A percentile compares a stretch with the other conserved stretches of the same genome.
These are phyloP conservation scores for Cucumis cinereus DNA, from an alignment of 306 rosid species.

Conservation along the genomic window DNA sequence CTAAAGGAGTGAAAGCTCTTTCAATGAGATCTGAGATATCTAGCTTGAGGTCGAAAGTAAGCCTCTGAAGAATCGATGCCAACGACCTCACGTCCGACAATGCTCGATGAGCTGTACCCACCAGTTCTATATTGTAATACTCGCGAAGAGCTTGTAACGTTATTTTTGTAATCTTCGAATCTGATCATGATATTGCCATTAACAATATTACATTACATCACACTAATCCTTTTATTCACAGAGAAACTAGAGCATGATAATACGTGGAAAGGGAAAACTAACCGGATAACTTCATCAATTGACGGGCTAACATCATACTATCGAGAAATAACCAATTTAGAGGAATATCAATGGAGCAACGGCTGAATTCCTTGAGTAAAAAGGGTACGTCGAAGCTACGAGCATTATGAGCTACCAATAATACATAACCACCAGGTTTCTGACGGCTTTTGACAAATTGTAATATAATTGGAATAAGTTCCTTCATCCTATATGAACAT, in stretches of 20 bases:
- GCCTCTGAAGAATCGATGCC: constrained; percentile 45
- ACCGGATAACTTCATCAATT: constrained; percentile 52
- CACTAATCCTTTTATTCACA: background rate
- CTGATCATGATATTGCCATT: constrained; percentile 27
- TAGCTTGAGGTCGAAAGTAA: constrained; percentile 50
- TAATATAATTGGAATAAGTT: constrained; percentile 55
- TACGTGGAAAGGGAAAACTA: background rate
- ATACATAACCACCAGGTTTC: constrained; percentile 53
- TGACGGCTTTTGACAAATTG: constrained; percentile 55
- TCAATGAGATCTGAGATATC: constrained; percentile 34
- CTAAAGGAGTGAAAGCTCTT: constrained; percentile 43
- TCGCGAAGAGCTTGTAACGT: constrained; percentile 45
- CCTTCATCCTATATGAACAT: constrained; percentile 55
- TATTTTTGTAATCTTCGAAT: constrained; percentile 19
- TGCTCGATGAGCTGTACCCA: constrained; percentile 77
- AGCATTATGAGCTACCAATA: constrained; percentile 75
- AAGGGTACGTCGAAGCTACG: constrained; percentile 82
- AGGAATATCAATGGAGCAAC: constrained; percentile 53
- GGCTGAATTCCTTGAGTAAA: constrained; percentile 44
- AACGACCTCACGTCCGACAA: constrained; percentile 57
- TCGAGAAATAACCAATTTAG: constrained; percentile 55
- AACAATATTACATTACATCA: background rate
- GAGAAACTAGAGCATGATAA: background rate
- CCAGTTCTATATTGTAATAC: constrained; percentile 27
- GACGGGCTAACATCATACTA: constrained; percentile 51